Evolutionary conservation across 768 basidiomycete genomes (phyloP), one percentile per base, ranked within the genome.

Genomic region (Tulasnella sp.): DNA sequence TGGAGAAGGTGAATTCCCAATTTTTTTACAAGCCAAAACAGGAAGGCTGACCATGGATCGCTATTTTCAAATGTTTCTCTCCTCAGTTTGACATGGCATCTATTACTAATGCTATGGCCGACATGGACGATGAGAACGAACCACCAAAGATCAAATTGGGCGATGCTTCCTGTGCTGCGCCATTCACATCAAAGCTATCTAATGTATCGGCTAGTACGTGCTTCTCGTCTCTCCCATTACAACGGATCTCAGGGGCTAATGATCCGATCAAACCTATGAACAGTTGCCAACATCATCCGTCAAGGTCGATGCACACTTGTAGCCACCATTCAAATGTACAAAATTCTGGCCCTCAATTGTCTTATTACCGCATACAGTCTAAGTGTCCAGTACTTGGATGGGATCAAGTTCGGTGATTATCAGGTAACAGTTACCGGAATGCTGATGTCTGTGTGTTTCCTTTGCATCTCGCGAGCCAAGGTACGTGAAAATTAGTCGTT

Each of bases 241-340:
- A 16, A 22, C 12, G 10, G 10, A 41, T 12, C 20, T 53, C 16
- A 35, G 12, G 22, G 12, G 37, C 27, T 35, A n/a, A 20, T 8
- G 3, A 33, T 5, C 28, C 34, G 4, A 35, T 49, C 51, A 12
- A 52, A 37, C 3, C 9, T n/a, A 47, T 3, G 41, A 43, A 19
- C 56, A 92, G 90, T 99, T 60, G 83, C 87, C 16, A 91, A 93
- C 63, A 96, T 99, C 64, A 95, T 99, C 58, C 80, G 95, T 16
- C 95, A 98, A 67, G 95, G 95, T 20, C 87, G 95, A 25, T 98
- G 95, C 70, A 99, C 95, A 1, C 78, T 99, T 15, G 95, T 98
- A 39, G 95, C 95, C 2, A 99, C 95, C 3, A 84, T 93, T 48
- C 95, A 99, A 68, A 99, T 99, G 95, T 99, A 96, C 78, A 95